Evolutionary conservation across 164 flowering plant genomes (phyloP), one percentile per base, ranked within the genome.

Genomic region (Piper betle): DNA sequence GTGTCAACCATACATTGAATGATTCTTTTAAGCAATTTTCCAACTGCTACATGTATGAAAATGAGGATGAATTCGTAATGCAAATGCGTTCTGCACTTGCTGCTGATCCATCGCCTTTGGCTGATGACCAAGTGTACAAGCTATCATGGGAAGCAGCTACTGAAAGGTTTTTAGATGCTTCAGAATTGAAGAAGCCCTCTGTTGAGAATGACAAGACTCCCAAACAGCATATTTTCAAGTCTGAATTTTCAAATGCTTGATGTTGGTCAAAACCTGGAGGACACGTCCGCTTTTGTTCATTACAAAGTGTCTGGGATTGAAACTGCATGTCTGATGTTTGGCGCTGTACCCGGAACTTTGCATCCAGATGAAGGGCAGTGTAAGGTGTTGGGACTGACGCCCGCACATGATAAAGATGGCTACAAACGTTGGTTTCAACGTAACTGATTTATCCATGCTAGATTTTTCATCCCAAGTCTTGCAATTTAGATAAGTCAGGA

Each of bases 61-160:
- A 94, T 71, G 91, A 11, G 88, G 97, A 77, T 91, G 42, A 91
- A 97, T 97, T 83, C 75, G 78, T 88, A 91, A 78, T 97, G 99
- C 66, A 91, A 91, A 73, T 84, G 60, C 70, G 99, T 88, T 72
- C 83, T 94, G 10, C 80, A 91, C 57, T 74, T 81, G 57, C 94
- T 90, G 55, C 86, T 93, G 39, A 55, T 40, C 52, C 68, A 79
- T 58, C 78, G 87, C 75, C 93, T 42, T 42, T 42, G 11, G 11
- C 9, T 42, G 46, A 42, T 42, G 46, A 6, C 46, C 46, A 42
- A 42, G 7, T 42, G 9, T 11, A 42, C 11, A 11, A 42, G 11
- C 3, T 42, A 42, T 42, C 46, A 42, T 42, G 46, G 46, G 85
- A 73, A 65, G 70, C 85, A 64, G 95, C 93, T 37, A 85, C 79